phyloP scores from a whole-genome alignment of 768 basidiomycete genomes.

The Tremella fuciformis region DNA sequence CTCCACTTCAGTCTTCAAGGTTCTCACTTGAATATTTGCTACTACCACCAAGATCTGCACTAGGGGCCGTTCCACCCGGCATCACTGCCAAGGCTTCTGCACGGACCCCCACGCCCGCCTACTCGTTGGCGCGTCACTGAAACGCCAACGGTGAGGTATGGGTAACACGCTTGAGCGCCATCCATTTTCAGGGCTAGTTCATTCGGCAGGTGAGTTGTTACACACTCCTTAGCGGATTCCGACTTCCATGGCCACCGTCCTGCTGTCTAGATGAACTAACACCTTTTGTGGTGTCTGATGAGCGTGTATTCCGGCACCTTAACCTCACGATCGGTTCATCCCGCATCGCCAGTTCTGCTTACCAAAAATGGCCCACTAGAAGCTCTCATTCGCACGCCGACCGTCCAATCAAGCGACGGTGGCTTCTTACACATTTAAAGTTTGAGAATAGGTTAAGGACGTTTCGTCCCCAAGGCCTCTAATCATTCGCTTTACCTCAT shows the following conservation, averaged over 20 bases:
- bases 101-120: conserved; percentile 64
- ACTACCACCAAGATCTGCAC: conserved; percentile 86
- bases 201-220: conserved; percentile 88
- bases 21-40: conserved; percentile 84
- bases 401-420: conserved; percentile 53
- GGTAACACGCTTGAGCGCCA: conserved; percentile 83
- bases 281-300: conserved; percentile 82
- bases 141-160: conserved; percentile 76
- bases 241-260: conserved; percentile 84
- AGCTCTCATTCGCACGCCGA: conserved; percentile 61
- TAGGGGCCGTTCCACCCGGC: conserved; percentile 72
- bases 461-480: conserved; percentile 85
- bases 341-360: conserved; percentile 70
- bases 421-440: conserved; percentile 65
- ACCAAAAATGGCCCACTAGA: conserved; percentile 73
- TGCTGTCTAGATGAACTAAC: conserved; percentile 85
- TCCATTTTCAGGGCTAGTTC: conserved; percentile 88
- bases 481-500: conserved; percentile 72
- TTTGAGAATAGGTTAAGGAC: conserved; percentile 80
- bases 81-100: conserved; percentile 75
- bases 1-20: conserved; percentile 85
- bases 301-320: conserved; percentile 65
- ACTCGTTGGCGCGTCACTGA: conserved; percentile 62
- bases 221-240: conserved; percentile 81
- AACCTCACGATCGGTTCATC: conserved; percentile 70